Base-by-base conservation (phyloP, 805 yeast genomes). In the Cyberlindnera maclurae region DNA sequence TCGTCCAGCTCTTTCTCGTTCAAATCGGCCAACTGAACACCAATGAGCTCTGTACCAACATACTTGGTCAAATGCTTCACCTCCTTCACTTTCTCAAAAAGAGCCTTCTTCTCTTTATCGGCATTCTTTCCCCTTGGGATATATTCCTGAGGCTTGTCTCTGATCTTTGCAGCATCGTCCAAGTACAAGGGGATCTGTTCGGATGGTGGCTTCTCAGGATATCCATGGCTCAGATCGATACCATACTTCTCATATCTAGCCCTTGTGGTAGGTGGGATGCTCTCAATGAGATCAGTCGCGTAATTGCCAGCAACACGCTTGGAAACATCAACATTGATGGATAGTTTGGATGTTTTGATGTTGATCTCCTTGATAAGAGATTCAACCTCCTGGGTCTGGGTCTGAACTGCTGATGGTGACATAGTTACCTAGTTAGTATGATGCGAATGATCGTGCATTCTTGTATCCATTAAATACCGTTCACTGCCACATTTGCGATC, bases 41-140 rank as follows among this genome's bases (percentile, higher is more conserved):
- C 76, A 31, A 65, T 62, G 39, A 71, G 60, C 44, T 70, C 76
- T 12, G 76, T 71, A 36, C 77, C 77, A 46, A 71, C 52, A 45
- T 67, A 64, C 40, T 64, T 66, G 36, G 75, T 66, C 42, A 71
- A 55, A 39, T 71, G 44, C 30, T 47, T 63, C 15, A 71, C 71
- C 41, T 65, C 63, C 47, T 55, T 63, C 29, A 61, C 68, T 45
- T 68, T 68, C 12, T 65, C 60, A 37, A 65, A 57, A 13, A 65
- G 49, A 7, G 69, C 68, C 44, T 62, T 64, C 56, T 66, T 66
- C 42, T 61, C 65, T 9, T 63, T 67, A 43, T 66, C 71, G 8
- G 71, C 70, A 35, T 58, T 56, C 41, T 44, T 45, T 28, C 63
- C 68, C 35, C 66, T 51, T 40, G 60, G 66, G 36, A 57, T 43